A percentile compares a stretch with the other conserved stretches of the same genome.
Conservation (phyloP, 2,329 filamentous ascomycete species). For the Diaporthe batatas region DNA sequence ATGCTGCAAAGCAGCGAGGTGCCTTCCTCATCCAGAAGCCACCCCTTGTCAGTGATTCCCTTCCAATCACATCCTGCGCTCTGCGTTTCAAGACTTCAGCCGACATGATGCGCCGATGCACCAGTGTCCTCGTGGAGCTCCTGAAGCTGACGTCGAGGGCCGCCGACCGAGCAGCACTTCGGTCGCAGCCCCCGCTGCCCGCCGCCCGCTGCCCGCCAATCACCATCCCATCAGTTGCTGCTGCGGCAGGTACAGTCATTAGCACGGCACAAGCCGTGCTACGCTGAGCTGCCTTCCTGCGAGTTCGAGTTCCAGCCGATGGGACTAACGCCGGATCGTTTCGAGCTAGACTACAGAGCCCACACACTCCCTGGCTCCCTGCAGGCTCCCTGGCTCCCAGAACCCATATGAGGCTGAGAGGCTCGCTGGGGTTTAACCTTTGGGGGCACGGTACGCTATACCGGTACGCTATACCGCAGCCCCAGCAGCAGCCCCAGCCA, state of each 20-base stretch:
- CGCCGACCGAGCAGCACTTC: constrained; percentile 7
- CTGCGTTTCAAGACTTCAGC: constrained; percentile 38
- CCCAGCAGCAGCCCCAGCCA: background rate
- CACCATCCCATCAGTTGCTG: constrained; percentile 7
- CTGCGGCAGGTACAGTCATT: background rate
- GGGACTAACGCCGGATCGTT: constrained; percentile 25
- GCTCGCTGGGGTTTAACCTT: background rate
- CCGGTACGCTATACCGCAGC: background rate
- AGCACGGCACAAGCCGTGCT: background rate
- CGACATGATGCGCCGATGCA: constrained; percentile 34
- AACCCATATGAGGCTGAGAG: constrained; percentile 14
- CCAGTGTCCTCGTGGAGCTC: constrained; percentile 5
- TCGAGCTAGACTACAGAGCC: constrained; percentile 23
- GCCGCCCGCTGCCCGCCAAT: constrained; percentile 29
- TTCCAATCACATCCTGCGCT: constrained; percentile 29
- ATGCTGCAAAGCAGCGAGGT: constrained; percentile 16
- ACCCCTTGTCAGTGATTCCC: constrained; percentile 2
- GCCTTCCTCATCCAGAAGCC: constrained; percentile 31
- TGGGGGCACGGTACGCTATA: constrained; percentile 11
- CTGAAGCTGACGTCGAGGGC: constrained; percentile 15
- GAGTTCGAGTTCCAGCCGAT: background rate
- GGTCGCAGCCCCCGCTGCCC: constrained; percentile 23
- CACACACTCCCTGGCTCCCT: constrained; percentile 5
- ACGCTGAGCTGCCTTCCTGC: background rate
- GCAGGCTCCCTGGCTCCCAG: background rate